Base-by-base conservation (phyloP, 257 asterid species). In the Solanum sitiens region DNA sequence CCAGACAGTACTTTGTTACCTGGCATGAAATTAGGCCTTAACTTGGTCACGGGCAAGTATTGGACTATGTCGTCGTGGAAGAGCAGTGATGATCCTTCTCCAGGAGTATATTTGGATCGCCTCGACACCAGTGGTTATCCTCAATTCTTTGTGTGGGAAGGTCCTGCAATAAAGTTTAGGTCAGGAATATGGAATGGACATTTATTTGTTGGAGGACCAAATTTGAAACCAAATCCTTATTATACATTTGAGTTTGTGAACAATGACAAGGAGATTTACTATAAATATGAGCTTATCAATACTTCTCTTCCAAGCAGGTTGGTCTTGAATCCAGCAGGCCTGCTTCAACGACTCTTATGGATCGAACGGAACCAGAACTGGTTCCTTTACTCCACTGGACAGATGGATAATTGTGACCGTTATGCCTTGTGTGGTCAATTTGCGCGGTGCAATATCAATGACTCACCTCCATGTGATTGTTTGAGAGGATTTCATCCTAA, bases 21-120 rank as follows among this genome's bases (percentile, higher is more conserved):
- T 14, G 90, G 87, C 37, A 88, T 88, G 90, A 88, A 74, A 37
- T 2, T 84, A 30, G 90, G 89, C 47, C 85, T 73, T 53, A 84
- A 70, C 27, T 70, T 70, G 23, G 79, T 23, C 59, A 83, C 84
- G 5, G 79, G 88, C 35, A 50, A 3, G 27, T 67, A 75, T 13
- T 75, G 65, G 61, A 25, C 30, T 27, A 77, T 88, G 12, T 42
- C 83, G 14, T 87, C 89, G 4, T 87, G 87, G 89, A 87, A 83
- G 87, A 87, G 71, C 73, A 20, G 47, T 35, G 88, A 87, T 33
- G 89, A 87, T 56, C 89, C 89, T 71, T 42, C 84, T 77, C 76
- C 85, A 13, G 88, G 88, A 27, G 68, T 27, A 70, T 87, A 87
- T 74, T 20, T 40, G 27, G 44, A 53, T 12, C 83, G 42, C 70